These are phyloP conservation scores for Bipolaris oryzae DNA, from an alignment of 2,329 filamentous ascomycete species.

Conservation along the genomic window DNA sequence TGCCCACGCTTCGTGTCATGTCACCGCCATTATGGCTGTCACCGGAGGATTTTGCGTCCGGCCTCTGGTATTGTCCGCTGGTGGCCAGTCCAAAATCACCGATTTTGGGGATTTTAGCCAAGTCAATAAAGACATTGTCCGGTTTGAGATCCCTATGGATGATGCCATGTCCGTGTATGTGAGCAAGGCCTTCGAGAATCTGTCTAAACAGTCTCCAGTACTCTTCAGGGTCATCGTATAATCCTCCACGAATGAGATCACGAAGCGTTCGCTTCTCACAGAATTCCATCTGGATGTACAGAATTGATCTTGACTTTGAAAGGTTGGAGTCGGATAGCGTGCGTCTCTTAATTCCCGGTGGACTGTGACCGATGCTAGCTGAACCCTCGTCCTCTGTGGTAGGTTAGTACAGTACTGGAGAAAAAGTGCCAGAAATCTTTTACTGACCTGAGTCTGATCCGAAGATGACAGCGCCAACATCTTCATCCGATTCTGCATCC, in stretches of 20 bases:
- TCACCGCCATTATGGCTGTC: slow-evolving; percentile 57
- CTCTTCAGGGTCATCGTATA: slow-evolving; percentile 76
- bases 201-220: slow-evolving; percentile 92
- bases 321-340: slow-evolving; percentile 56
- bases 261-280: slow-evolving; percentile 92
- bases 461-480: slow-evolving; percentile 44
- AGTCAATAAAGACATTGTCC: slow-evolving; percentile 96
- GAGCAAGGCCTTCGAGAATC: slow-evolving; percentile 83
- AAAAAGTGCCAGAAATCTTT: neutral
- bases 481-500: slow-evolving; percentile 53
- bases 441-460: slow-evolving; percentile 48
- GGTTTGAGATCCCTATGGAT: slow-evolving; percentile 97
- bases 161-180: slow-evolving; percentile 89
- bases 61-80: slow-evolving; percentile 73
- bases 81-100: slow-evolving; percentile 96
- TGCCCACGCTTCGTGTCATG: slow-evolving; percentile 74
- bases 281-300: slow-evolving; percentile 99
- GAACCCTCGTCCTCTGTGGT: slow-evolving; percentile 54
- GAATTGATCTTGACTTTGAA: slow-evolving; percentile 67
- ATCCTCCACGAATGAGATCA: slow-evolving; percentile 78
- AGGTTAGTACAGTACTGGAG: slow-evolving; percentile 14
- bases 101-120: slow-evolving; percentile 88
- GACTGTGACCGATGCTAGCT: slow-evolving; percentile 36
- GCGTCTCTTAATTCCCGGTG: slow-evolving; percentile 45
- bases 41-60: slow-evolving; percentile 56